Evolutionary conservation across 108 stramenopile genomes (phyloP).

Genomic region (Cyclotella distinguenda): DNA sequence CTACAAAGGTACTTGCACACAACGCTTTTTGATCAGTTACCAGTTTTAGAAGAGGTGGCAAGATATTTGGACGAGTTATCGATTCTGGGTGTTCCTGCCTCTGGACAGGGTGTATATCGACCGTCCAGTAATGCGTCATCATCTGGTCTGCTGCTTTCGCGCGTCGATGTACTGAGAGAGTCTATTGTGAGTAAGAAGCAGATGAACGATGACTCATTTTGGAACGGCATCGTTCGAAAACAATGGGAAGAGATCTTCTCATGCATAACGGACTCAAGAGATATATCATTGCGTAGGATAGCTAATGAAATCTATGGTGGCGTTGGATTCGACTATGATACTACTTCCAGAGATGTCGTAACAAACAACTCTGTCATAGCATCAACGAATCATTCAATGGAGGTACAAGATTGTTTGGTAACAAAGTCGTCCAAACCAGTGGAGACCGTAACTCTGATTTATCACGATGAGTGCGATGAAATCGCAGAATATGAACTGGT

Average conservation of each 20-base stretch:
- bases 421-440: conserved; percentile 3
- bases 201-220: conserved; percentile 1
- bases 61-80: conserved; percentile 83
- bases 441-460: conserved; percentile 14
- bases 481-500: conserved; percentile 12
- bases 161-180: conserved; percentile 54
- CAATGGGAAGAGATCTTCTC: conserved; percentile 49
- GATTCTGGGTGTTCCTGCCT: conserved; percentile 66
- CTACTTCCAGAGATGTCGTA: no score
- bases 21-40: conserved; percentile 76
- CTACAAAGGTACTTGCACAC: conserved; percentile 72
- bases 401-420: background rate
- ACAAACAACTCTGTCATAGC: no score
- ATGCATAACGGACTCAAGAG: conserved; percentile 39
- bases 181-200: conserved; percentile 21
- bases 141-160: conserved; percentile 42
- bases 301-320: conserved; percentile 36
- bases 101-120: conserved; percentile 20
- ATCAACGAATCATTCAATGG: background rate
- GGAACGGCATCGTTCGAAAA: conserved; percentile 14
- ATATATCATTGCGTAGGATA: conserved; percentile 36
- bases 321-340: conserved; percentile 11
- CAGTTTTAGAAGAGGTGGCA: conserved; percentile 75
- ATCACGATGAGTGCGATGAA: background rate
- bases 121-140: conserved; percentile 20